These are phyloP conservation scores for Ramularia endophylla DNA, from an alignment of 2,329 filamentous ascomycete species.

Conservation along the genomic window DNA sequence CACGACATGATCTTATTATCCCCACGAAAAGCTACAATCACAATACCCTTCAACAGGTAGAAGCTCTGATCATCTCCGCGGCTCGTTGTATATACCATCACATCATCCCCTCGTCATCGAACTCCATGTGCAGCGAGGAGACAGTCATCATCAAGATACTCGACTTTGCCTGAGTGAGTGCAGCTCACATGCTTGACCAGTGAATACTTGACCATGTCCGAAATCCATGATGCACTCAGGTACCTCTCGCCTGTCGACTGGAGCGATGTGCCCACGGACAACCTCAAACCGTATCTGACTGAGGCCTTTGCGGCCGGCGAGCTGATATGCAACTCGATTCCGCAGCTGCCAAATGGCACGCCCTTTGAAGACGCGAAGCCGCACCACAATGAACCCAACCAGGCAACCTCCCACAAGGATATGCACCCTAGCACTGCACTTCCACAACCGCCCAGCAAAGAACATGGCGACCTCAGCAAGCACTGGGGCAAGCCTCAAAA, in stretches of 20 bases:
- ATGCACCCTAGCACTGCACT: slow-evolving; percentile 49
- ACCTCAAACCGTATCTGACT: slow-evolving; percentile 37
- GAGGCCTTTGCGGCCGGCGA: slow-evolving; percentile 52
- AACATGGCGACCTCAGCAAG: slow-evolving; percentile 61
- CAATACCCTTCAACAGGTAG: too few relatives aligned
- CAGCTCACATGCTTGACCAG: too few relatives aligned
- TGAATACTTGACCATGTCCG: slow-evolving; percentile 31
- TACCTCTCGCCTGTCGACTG: slow-evolving; percentile 40
- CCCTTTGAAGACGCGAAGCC: slow-evolving; percentile 44
- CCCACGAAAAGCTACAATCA: too few relatives aligned
- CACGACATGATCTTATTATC: too few relatives aligned
- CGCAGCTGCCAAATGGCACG: slow-evolving; percentile 47
- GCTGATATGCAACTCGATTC: slow-evolving; percentile 70
- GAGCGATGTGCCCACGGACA: slow-evolving; percentile 37
- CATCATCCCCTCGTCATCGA: too few relatives aligned
- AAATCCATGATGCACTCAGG: slow-evolving; percentile 43
- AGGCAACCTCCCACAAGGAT: slow-evolving; percentile 45
- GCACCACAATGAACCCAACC: slow-evolving; percentile 52
- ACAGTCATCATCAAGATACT: too few relatives aligned
- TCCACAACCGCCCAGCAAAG: slow-evolving; percentile 43
- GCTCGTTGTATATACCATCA: too few relatives aligned
- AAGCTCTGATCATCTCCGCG: too few relatives aligned
- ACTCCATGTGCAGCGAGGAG: too few relatives aligned
- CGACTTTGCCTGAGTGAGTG: too few relatives aligned
- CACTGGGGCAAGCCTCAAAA: slow-evolving; percentile 84